Evolutionary conservation across 441 rosid species (phyloP).

Genomic region (Populus hybrid): DNA sequence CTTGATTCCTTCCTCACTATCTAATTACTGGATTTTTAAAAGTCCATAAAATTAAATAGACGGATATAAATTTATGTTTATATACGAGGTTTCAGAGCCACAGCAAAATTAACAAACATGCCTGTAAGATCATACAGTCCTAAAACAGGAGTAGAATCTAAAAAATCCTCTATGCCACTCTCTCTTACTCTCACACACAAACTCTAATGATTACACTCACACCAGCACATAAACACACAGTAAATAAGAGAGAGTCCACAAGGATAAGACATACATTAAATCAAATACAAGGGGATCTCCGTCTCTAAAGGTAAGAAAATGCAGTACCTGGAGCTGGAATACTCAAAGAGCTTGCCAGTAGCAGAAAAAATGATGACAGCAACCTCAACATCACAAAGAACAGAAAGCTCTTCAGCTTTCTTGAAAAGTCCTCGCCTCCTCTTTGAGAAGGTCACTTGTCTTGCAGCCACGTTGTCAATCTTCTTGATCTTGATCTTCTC

Average conservation of each 20-base stretch:
- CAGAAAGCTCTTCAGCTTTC: slow-evolving; percentile 75
- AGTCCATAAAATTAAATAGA: neutral
- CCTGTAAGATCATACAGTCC: neutral
- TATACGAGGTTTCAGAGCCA: neutral
- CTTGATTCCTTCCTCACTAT: neutral
- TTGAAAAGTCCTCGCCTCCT: slow-evolving; percentile 77
- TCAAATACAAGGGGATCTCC: no score
- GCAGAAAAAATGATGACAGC: slow-evolving; percentile 66
- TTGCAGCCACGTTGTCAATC: slow-evolving; percentile 72
- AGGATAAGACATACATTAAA: no score
- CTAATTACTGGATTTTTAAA: neutral
- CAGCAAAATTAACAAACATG: neutral
- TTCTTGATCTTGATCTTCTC: slow-evolving; percentile 91
- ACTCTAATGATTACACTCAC: neutral
- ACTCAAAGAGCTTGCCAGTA: slow-evolving; percentile 61
- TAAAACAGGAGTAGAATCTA: neutral
- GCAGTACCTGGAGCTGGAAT: neutral
- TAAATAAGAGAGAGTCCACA: no score
- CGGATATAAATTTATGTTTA: neutral
- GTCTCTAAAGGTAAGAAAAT: no score
- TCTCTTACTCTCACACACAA: neutral
- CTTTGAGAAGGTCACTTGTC: slow-evolving; percentile 90
- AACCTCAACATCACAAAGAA: slow-evolving; percentile 72
- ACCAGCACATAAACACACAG: neutral
- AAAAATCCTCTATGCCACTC: neutral